phyloP scores from a whole-genome alignment of 345 rosid genomes.

The Viola odorata region DNA sequence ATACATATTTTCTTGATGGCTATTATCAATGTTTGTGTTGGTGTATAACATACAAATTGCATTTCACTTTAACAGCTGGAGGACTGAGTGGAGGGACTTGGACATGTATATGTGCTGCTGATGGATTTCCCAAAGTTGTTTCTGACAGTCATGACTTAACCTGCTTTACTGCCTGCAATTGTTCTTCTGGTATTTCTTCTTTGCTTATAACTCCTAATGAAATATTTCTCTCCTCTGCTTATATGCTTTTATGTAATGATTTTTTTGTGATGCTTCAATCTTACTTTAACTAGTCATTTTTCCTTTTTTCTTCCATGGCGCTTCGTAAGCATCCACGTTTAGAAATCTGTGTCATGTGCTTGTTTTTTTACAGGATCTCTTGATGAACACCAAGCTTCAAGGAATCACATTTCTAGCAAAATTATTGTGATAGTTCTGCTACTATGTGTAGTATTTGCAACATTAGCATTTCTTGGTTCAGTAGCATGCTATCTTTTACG shows the following conservation, averaged over 20 bases:
- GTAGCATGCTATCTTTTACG: constrained; percentile 46
- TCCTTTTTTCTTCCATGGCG: constrained; percentile 1
- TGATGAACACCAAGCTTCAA: constrained; percentile 25
- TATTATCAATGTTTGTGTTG: too few species aligned
- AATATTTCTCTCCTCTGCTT: not conserved
- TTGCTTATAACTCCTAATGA: not conserved
- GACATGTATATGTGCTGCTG: constrained; percentile 62
- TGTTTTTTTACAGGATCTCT: constrained; percentile 46
- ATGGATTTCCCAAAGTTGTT: constrained; percentile 69
- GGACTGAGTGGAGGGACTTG: constrained; percentile 42
- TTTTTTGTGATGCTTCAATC: not conserved
- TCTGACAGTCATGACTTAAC: constrained; percentile 32
- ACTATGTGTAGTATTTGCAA: constrained; percentile 54
- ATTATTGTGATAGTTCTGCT: constrained; percentile 48
- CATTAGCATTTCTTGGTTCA: constrained; percentile 64
- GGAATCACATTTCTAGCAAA: constrained; percentile 47
- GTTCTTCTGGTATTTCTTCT: constrained; percentile 59
- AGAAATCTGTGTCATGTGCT: constrained; percentile 1
- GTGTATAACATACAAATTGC: too few species aligned
- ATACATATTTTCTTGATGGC: too few species aligned
- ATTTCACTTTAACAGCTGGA: constrained; percentile 25
- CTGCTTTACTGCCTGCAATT: constrained; percentile 85
- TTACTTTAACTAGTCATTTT: not conserved
- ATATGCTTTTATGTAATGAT: not conserved
- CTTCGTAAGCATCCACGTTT: too few species aligned